Percentiles rank a stretch among this genome's conserved stretches.
These are phyloP conservation scores for Sarocladium strictum DNA, from an alignment of 2,329 filamentous ascomycete genomes.

Conservation along the genomic window DNA sequence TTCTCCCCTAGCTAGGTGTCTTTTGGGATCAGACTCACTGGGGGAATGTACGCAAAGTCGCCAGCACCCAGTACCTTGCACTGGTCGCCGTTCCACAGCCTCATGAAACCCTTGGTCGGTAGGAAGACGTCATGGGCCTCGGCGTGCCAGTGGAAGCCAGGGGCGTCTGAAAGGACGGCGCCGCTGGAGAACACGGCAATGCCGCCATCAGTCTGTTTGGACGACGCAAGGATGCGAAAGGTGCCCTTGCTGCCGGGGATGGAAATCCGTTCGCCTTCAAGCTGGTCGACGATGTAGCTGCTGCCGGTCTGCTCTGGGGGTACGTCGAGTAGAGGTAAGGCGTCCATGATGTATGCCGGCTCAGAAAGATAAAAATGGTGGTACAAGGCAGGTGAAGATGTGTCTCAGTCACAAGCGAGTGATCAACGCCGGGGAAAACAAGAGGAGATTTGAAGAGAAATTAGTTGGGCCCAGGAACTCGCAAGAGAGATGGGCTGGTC, in stretches of 20 bases:
- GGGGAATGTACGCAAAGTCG: conserved; percentile 53
- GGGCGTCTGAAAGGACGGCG: conserved; percentile 36
- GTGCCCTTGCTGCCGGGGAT: conserved; percentile 47
- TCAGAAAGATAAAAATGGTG: not conserved
- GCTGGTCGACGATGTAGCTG: conserved; percentile 40
- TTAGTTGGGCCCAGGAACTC: not conserved
- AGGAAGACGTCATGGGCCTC: conserved; percentile 54
- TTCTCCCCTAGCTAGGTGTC: not conserved
- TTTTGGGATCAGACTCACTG: conserved; percentile 29
- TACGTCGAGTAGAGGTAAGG: conserved; percentile 22
- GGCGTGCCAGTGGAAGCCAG: conserved; percentile 51
- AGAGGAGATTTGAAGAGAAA: not conserved
- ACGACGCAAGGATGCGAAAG: conserved; percentile 44
- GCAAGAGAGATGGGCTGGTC: not conserved
- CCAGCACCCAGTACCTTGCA: conserved; percentile 47
- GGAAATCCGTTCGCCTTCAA: conserved; percentile 44
- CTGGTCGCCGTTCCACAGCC: conserved; percentile 52
- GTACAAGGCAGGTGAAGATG: not conserved
- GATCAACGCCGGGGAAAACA: too few species aligned
- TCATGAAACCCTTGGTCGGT: conserved; percentile 47
- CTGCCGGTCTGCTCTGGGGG: conserved; percentile 30
- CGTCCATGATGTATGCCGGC: conserved; percentile 18
- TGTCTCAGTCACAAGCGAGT: too few species aligned
- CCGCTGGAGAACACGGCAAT: conserved; percentile 46
- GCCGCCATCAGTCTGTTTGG: conserved; percentile 43